Evolutionary conservation across 2,329 filamentous ascomycete species (phyloP), one percentile per base, ranked within the genome.

Genomic region (Hypoxylon sp.): DNA sequence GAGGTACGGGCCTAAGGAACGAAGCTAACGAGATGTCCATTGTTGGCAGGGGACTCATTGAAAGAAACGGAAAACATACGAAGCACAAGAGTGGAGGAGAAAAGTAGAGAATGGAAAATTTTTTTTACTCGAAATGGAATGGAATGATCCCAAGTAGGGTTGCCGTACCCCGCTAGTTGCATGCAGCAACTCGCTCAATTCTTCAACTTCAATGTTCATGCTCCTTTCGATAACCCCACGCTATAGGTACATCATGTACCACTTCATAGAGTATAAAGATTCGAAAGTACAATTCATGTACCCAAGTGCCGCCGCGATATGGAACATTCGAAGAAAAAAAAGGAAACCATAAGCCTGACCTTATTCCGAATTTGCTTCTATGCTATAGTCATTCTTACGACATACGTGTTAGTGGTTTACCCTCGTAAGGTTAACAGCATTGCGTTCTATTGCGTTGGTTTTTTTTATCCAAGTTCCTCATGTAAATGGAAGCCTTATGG

Each of bases 1-100:
- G 59, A 48, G 59, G 55, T 65, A 65, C 46, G 61, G 61, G 41
- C 30, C 19, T 58, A 58, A 65, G 58, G 58, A 30, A 64, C 67
- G 61, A 68, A 65, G 59, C 58, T 65, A 68, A 60, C n/a, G 48
- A 57, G 34, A 52, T 62, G 63, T 32, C 48, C 50, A 46, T 41
- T 36, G 23, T 53, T 23, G 30, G 53, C 41, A 59, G 49, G 57
- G 52, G 52, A 46, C 21, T 59, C 30, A 34, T 60, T 36, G 25
- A 60, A 46, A 63, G 51, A 56, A 41, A 46, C 17, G 57, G 25
- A 55, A 46, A 52, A 59, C n/a, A 51, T 49, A 52, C 38, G 25
- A 48, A 66, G 21, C 46, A 67, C 30, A 19, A 67, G 53, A 67
- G 65, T 70, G 68, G 68, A 70, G 68, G 65, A 65, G 51, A 53